Base-by-base conservation (phyloP, 805 yeast genomes). In the Metschnikowia proteae region DNA sequence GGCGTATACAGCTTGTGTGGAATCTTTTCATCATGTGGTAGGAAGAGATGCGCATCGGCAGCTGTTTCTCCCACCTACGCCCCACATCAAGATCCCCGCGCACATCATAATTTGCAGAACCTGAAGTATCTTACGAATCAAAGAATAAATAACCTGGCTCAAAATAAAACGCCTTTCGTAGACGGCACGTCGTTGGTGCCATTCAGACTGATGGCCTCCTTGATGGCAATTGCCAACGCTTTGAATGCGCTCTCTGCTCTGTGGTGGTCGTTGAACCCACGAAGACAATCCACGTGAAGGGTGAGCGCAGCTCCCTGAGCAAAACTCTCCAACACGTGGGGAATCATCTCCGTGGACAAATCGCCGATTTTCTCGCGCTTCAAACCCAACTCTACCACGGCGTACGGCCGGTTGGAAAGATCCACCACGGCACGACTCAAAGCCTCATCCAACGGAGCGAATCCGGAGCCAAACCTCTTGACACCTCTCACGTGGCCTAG, bases 391-490 rank as follows among this genome's bases (percentile, higher is more conserved):
- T 94, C 96, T 35, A 90, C 76, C 13, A 88, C 94, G 0, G 97
- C 95, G 67, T 70, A 91, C 2, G 99, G 98, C 58, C 99, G 79
- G 66, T 90, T 90, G 13, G 96, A 88, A 51, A 94, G 74, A 62
- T 94, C 99, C 7, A 94, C 89, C n/a, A 94, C 99, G 0, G 97
- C 96, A 46, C 99, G 76, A 52, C 95, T 83, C 50, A 94, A 76
- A 0, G 99, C 97, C 71, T 94, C 99, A 66, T 94, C 99, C 49
- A 94, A 75, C 1, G 99, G 99, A 6, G 97, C 98, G 73, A 83
- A 92, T 1, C 92, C 99, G 38, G 79, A 62, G 11, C 99, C 99
- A 62, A 92, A 94, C 58, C 99, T 79, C 67, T 88, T 88, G 49
- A 92, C 90, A 47, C 99, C 99, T 58, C 81, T 80, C 22, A 92